Conservation (phyloP, 805 yeast species). For the Ogataea sp. region DNA sequence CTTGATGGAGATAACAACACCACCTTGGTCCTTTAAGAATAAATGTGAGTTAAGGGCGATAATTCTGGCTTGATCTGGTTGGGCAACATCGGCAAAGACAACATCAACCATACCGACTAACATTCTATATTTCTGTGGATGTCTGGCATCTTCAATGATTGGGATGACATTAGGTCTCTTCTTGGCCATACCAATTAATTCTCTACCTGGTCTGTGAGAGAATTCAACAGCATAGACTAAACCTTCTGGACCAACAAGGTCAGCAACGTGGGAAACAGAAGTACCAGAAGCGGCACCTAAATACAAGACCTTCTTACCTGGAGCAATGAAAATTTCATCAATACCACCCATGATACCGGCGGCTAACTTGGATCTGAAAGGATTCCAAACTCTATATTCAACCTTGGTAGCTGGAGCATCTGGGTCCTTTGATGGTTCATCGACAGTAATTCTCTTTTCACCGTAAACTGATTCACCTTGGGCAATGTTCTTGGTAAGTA, state of each 20-base stretch:
- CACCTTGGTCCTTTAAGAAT: conserved; percentile 97
- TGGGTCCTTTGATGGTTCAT: conserved; percentile 86
- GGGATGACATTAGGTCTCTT: conserved; percentile 99
- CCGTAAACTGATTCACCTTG: conserved; percentile 99
- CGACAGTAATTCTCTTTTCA: conserved; percentile 91
- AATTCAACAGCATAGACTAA: conserved; percentile 98
- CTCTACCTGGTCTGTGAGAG: conserved; percentile 99
- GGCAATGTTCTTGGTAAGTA: conserved; percentile 93
- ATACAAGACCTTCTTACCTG: conserved; percentile 96
- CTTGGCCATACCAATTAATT: conserved; percentile 98
- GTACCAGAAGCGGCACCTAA: conserved; percentile 99
- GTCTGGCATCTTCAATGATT: conserved; percentile 99
- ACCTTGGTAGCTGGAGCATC: conserved; percentile 86
- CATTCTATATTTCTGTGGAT: conserved; percentile 99
- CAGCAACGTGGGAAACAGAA: conserved; percentile 96
- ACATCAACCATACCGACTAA: conserved; percentile 97
- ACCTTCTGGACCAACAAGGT: conserved; percentile 98
- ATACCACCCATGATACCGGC: conserved; percentile 99
- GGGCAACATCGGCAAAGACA: conserved; percentile 99
- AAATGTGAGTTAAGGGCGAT: conserved; percentile 96
- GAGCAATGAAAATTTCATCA: conserved; percentile 94
- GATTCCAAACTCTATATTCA: conserved; percentile 99
- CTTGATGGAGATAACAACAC: conserved; percentile 97
- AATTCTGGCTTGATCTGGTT: conserved; percentile 99
- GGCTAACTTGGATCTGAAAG: conserved; percentile 98